phyloP scores from a whole-genome alignment of 352 stramenopile genomes.

The Globisporangium camurandrum region DNA sequence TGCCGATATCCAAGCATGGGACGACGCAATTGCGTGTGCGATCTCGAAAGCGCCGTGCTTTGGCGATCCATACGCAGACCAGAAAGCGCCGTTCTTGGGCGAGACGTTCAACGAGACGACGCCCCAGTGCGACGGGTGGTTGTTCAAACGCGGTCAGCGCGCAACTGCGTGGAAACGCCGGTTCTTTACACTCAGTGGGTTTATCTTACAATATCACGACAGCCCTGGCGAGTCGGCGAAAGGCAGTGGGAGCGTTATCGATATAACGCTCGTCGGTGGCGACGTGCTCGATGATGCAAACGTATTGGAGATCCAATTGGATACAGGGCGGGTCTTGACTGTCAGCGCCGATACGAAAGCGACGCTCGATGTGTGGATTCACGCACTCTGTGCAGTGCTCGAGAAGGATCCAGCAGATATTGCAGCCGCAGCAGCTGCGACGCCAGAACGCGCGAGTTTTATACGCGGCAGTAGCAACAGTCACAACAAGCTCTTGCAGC shows the following conservation, averaged over 20 bases:
- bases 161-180: constrained; percentile 58
- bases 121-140: constrained; percentile 64
- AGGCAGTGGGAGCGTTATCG: constrained; percentile 49
- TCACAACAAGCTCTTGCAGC: constrained; percentile 1
- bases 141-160: constrained; percentile 58
- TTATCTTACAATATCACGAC: constrained; percentile 56
- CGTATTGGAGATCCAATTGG: constrained; percentile 61
- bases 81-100: constrained; percentile 54
- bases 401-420: constrained; percentile 32
- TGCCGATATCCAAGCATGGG: constrained; percentile 69
- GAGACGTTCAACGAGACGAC: constrained; percentile 41
- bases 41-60: constrained; percentile 56
- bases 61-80: constrained; percentile 45
- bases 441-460: too few species aligned
- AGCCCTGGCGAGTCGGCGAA: constrained; percentile 51
- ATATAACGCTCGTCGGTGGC: constrained; percentile 46
- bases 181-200: constrained; percentile 67
- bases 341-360: constrained; percentile 51
- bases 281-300: constrained; percentile 30
- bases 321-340: constrained; percentile 47
- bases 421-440: constrained; percentile 7
- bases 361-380: constrained; percentile 54
- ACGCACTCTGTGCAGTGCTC: constrained; percentile 47
- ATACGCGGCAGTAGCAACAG: background rate
- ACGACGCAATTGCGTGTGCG: constrained; percentile 38